Base-by-base conservation (phyloP, 768 basidiomycete species). In the Psilocybe cyanescens region DNA sequence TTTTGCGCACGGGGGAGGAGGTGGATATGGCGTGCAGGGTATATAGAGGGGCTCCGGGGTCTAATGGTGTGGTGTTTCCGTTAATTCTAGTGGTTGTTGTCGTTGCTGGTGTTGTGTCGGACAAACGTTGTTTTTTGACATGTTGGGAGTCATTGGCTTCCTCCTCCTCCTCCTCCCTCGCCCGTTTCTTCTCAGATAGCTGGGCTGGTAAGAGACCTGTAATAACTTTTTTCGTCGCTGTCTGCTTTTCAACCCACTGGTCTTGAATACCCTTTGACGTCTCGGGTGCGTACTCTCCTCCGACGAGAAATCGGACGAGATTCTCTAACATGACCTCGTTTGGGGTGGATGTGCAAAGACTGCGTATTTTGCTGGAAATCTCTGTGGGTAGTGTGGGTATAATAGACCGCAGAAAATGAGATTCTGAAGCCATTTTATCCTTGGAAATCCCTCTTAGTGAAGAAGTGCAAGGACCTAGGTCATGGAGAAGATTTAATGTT, bases 1-100 rank as follows among this genome's bases (percentile, higher is more conserved):
- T 92, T 76, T 90, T 91, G 55, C 92, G 86, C 55, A 92, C 72
- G 9, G 91, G 91, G 0, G 91, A 86, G 9, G 88, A 85, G n/a
- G 82, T 77, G 30, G 90, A 91, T 45, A 93, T 73, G 16, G 86
- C 74, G 44, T 89, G 85, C 1, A 92, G 75, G 2, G 87, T 84
- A 73, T 83, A 87, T 8, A 83, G 59, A 1, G 86, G 82, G 0
- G 73, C 67, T 37, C 84, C 84, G 33, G 78, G 75, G 6, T 64
- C 67, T 1, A 30, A 63, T 64, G 65, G 56, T 31, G 61, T 52
- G 2, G 50, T 7, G 57, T 14, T 28, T 45, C 56, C 57, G 44
- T 62, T 61, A 59, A 7, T 11, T 6, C 46, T 54, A 45, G 59
- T 49, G 11, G 48, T 31, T 9, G 66, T 66, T 49, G 67, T 68